These are phyloP conservation scores for Tetracladium marchalianum DNA, from an alignment of 495 filamentous ascomycete species.

Conservation along the genomic window DNA sequence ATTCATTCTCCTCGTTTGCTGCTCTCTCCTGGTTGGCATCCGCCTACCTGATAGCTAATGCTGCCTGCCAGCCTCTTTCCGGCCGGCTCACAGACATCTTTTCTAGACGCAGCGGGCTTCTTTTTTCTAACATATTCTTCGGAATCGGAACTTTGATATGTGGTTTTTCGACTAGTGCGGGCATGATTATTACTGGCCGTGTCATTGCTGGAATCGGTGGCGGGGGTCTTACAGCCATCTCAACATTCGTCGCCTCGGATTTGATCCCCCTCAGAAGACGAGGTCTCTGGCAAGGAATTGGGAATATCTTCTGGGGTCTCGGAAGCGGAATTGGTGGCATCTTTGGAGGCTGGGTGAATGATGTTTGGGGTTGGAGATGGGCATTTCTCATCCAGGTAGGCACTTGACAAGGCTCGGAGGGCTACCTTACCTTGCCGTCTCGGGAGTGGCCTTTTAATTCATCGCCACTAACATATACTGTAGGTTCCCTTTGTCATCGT, in stretches of 20 bases:
- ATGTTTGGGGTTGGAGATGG: constrained; percentile 58
- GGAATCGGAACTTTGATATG: constrained; percentile 76
- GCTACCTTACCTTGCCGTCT: no score
- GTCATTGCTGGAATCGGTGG: constrained; percentile 80
- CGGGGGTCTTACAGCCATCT: constrained; percentile 68
- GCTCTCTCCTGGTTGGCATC: constrained; percentile 85
- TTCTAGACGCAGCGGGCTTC: constrained; percentile 62
- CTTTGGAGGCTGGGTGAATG: constrained; percentile 74
- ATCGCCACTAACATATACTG: no score
- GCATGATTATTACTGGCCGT: constrained; percentile 67
- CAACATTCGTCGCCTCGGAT: constrained; percentile 71
- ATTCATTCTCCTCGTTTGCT: constrained; percentile 70
- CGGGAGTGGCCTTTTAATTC: no score
- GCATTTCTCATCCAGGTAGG: constrained; percentile 76
- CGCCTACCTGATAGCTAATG: constrained; percentile 84
- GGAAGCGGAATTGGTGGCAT: constrained; percentile 60
- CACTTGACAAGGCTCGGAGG: no score
- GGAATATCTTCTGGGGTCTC: constrained; percentile 61
- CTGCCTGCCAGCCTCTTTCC: constrained; percentile 75
- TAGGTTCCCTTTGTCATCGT: constrained; percentile 38
- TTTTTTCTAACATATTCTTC: constrained; percentile 76
- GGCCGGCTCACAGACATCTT: constrained; percentile 87
- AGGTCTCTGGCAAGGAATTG: constrained; percentile 74
- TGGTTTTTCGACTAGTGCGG: constrained; percentile 61
- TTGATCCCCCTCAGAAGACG: constrained; percentile 70